A percentile compares a stretch with the other conserved stretches of the same genome.
Evolutionary conservation across 257 asterid species (phyloP).

Genomic region (Craterostigma plantagineum): DNA sequence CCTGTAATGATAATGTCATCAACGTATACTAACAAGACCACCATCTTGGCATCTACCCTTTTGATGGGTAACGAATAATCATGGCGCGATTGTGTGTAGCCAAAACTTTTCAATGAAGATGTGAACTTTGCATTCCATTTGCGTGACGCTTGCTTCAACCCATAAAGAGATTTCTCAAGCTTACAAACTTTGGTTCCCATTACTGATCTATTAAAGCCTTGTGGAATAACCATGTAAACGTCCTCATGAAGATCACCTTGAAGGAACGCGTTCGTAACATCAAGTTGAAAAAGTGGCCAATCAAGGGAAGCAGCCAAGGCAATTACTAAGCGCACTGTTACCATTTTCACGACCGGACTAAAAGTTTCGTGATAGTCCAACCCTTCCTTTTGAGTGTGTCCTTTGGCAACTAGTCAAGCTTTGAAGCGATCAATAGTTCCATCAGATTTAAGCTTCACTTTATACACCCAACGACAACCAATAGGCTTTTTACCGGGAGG

Average conservation of each 20-base stretch:
- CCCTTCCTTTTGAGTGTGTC: not conserved
- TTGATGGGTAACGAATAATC: not conserved
- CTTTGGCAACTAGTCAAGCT: not conserved
- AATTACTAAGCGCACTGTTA: not conserved
- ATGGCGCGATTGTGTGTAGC: not conserved
- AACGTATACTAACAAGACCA: not conserved
- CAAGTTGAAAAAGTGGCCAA: not conserved
- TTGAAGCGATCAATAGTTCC: not conserved
- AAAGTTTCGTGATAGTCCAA: not conserved
- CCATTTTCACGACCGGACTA: not conserved
- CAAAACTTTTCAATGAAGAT: not conserved
- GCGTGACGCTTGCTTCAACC: not conserved
- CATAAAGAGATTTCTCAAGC: not conserved
- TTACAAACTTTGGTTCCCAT: not conserved
- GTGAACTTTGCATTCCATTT: not conserved
- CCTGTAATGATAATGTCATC: not conserved
- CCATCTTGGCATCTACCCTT: not conserved
- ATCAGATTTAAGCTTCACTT: not conserved
- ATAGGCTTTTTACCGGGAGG: not conserved
- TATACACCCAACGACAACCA: not conserved
- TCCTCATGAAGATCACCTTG: not conserved
- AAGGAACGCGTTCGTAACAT: not conserved
- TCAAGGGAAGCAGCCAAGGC: not conserved
- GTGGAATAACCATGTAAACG: not conserved
- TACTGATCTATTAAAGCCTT: not conserved